Base-by-base conservation (phyloP, 2,329 filamentous ascomycete genomes). In the Penicillium corylophilum region DNA sequence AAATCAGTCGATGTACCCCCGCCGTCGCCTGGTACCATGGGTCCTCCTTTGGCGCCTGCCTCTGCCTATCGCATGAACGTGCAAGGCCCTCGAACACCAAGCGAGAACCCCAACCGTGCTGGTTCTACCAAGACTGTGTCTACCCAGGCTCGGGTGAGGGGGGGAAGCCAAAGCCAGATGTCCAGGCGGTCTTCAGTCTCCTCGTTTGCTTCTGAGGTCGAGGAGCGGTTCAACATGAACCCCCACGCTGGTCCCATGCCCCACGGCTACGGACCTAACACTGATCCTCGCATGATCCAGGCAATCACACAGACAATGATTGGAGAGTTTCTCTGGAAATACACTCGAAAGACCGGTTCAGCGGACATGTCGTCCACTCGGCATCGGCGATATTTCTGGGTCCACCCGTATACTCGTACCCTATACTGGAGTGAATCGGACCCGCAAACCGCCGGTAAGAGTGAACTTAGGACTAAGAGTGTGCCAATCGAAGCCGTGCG, bases 271-370 rank as follows among this genome's bases (percentile, higher is more conserved):
- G 83, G 84, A 9, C 78, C 85, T 18, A 82, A 83, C 57, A 95
- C 91, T 5, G 94, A 99, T 74, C 93, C 93, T 56, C 89, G 93
- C 63, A 96, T 99, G 91, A 97, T 99, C 62, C 91, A 96, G 75
- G 94, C 94, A 44, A 96, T 99, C 60, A 99, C 94, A 2, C 93
- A 99, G 73, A 97, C 94, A 16, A 99, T 99, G 94, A 97, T 99
- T 67, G 94, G 94, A 50, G 94, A 99, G 71, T 97, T 93, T 71
- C 79, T 99, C 36, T 99, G 94, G 94, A 99, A 99, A 72, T 99
- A 99, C 74, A 99, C 94, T 0, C 88, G 94, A 64, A 96, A 94
- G 76, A 82, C 92, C 53, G 92, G 91, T n/a, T 87, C 93, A 22
- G 88, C 86, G 48, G 89, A 91, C 57, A 85, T 95, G 74, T 97